Evolutionary conservation across 2,329 filamentous ascomycete genomes (phyloP), one percentile per base, ranked within the genome.

Genomic region (Dothistroma pini): DNA sequence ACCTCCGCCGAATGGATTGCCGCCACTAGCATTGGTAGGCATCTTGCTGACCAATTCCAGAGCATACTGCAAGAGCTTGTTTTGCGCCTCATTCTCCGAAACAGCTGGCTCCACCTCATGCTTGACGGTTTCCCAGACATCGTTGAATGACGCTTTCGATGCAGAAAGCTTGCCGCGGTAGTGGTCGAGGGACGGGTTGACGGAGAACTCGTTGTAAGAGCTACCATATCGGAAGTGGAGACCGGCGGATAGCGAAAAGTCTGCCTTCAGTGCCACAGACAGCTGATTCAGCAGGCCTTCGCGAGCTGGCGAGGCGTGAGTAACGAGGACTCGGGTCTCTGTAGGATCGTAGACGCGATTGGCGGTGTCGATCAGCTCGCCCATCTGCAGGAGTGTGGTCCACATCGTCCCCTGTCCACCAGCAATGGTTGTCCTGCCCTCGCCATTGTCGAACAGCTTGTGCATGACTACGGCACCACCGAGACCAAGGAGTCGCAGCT

Each of bases 321-420:
- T 99, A 72, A 99, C 87, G 75, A 99, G 97, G 66, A 99, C 84
- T 61, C 95, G 91, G 38, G 95, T 99, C 78, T 99, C 95, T 62
- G 93, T 96, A 1, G 95, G 95, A 74, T 99, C 95, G 78, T 97
- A 99, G 62, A 99, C 95, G 70, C 95, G 91, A 77, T 97, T 96
- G 19, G 95, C 95, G 4, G 96, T 99, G 75, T 99, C 95, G 57
- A 99, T 91, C 54, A 99, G 83, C 79, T 99, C 95, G 57, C 95
- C 95, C 89, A 99, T 99, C 78, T 99, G 95, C 66, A 99, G 79
- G 32, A 99, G 81, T 7, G 95, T 99, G 8, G 95, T 99, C 95
- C 95, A 99, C 95, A 99, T 99, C 51, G 95, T 99, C 64, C 95
- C 95, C 77, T 99, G 95, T 21, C 95, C 95, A 74, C 95, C 95